Evolutionary conservation across 192 early-diverging fungal species (phyloP).

Genomic region (Lobosporangium transversale): DNA sequence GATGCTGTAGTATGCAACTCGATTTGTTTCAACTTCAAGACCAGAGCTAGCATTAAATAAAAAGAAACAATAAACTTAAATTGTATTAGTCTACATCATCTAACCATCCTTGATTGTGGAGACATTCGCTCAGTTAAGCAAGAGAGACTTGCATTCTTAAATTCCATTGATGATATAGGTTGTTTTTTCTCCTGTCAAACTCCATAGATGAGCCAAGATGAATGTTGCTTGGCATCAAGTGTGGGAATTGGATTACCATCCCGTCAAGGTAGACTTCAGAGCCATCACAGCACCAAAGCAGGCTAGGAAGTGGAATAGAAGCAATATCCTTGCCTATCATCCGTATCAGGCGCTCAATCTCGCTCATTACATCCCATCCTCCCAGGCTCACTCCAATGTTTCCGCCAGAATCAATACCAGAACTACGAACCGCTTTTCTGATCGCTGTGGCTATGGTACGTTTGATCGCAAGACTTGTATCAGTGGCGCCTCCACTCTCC

Average conservation of each 20-base stretch:
- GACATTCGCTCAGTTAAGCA: no score
- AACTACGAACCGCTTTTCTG: conserved; percentile 2
- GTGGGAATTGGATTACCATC: conserved; percentile 19
- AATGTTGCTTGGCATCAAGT: conserved; percentile 25
- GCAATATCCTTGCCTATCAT: neutral
- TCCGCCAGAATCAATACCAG: neutral
- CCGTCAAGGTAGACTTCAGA: conserved; percentile 22
- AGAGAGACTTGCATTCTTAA: conserved; percentile 19
- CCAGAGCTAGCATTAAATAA: conserved; percentile 10
- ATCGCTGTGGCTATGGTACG: conserved; percentile 7
- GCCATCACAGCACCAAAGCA: conserved; percentile 15
- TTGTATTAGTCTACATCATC: no score
- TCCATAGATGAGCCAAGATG: conserved; percentile 16
- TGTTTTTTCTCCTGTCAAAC: conserved; percentile 14
- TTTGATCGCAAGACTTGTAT: conserved; percentile 26
- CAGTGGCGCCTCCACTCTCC: conserved; percentile 28
- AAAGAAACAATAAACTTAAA: neutral
- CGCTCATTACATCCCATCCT: conserved; percentile 36
- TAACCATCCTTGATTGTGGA: no score
- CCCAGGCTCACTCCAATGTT: neutral
- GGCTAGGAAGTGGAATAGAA: conserved; percentile 23
- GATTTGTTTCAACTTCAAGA: conserved; percentile 14
- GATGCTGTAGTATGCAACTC: conserved; percentile 7
- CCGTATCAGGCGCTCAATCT: conserved; percentile 18
- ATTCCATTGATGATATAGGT: conserved; percentile 14